A percentile compares a stretch with the other conserved stretches of the same genome.
Evolutionary conservation across 257 asterid genomes (phyloP).

Genomic region (Striga asiatica): DNA sequence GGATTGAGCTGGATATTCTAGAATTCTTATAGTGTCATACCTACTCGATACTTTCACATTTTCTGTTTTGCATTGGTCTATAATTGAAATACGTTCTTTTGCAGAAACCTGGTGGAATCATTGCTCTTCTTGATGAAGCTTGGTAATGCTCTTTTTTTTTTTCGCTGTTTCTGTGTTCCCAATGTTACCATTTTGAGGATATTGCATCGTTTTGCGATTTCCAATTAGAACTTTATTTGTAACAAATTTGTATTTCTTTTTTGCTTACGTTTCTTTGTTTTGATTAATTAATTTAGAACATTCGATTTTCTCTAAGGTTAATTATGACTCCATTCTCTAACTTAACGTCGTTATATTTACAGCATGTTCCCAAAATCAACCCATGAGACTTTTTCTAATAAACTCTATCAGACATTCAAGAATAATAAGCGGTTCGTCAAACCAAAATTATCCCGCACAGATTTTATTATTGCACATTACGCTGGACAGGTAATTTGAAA

Average conservation of each 20-base stretch:
- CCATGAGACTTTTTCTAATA: conserved; percentile 89
- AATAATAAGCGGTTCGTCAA: conserved; percentile 81
- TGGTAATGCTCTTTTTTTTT: conserved; percentile 39
- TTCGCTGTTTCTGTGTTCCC: conserved; percentile 4
- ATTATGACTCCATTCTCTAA: conserved; percentile 15
- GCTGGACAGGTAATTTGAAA: conserved; percentile 78
- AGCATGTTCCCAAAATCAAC: conserved; percentile 99
- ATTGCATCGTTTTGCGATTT: conserved; percentile 6
- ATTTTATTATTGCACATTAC: conserved; percentile 78
- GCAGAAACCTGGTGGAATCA: conserved; percentile 98
- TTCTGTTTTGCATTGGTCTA: conserved; percentile 1
- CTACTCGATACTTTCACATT: background rate
- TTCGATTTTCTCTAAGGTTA: conserved; percentile 1
- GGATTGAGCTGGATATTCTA: conserved; percentile 9
- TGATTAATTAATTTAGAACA: conserved; percentile 6
- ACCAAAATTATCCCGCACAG: conserved; percentile 94
- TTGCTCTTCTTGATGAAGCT: conserved; percentile 97
- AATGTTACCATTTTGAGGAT: conserved; percentile 6
- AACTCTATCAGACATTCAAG: conserved; percentile 92
- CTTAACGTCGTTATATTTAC: conserved; percentile 26
- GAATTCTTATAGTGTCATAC: background rate
- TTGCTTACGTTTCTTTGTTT: background rate
- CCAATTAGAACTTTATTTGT: conserved; percentile 8
- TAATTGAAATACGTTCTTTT: conserved; percentile 23
- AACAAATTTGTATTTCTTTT: conserved; percentile 1